Evolutionary conservation across 192 early-diverging fungal species (phyloP), one percentile per base, ranked within the genome.

Genomic region (Mortierella antarctica): DNA sequence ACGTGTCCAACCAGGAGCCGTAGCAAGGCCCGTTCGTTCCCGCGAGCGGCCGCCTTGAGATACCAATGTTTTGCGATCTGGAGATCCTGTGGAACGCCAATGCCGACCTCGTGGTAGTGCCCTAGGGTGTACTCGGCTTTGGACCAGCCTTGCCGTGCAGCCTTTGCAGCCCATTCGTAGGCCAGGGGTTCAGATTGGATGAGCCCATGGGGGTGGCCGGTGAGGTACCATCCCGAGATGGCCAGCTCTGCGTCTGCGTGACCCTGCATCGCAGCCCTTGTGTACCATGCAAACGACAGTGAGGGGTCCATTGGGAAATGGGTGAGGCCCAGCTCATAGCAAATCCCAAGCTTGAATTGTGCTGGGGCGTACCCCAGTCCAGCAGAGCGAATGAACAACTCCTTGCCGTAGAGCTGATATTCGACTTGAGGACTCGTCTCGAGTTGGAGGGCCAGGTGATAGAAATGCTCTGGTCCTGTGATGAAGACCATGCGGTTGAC

Each of bases 201-300:
- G 41, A 91, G 44, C 10, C 84, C 86, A 18, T 83, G 76, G 51
- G 86, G 85, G 44, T 82, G 80, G 2, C 89, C 89, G 11, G 88
- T 88, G 9, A 91, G 62, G 63, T 91, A 91, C 89, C 89, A 91
- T 23, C 86, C 87, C 4, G 88, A 86, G 8, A 91, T 65, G 7
- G 86, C 88, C 39, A 91, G 77, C 47, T 85, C 86, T 53, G 88
- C 86, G 62, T 91, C 89, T 11, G 90, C 86, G 67, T 93, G 86
- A 0, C 89, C 89, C 47, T 93, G 89, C 15, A 82, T 51, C 13
- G 92, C 92, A 9, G 92, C 91, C 20, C 85, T 70, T 42, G 67
- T 67, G 62, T 92, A 93, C 92, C 91, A 93, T 21, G 84, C 83
- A 61, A 86, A 79, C 7, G 85, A 85, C 11, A 83, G 71, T 20